Evolutionary conservation across 2,329 filamentous ascomycete species (phyloP).

Genomic region (Botryotinia convoluta): DNA sequence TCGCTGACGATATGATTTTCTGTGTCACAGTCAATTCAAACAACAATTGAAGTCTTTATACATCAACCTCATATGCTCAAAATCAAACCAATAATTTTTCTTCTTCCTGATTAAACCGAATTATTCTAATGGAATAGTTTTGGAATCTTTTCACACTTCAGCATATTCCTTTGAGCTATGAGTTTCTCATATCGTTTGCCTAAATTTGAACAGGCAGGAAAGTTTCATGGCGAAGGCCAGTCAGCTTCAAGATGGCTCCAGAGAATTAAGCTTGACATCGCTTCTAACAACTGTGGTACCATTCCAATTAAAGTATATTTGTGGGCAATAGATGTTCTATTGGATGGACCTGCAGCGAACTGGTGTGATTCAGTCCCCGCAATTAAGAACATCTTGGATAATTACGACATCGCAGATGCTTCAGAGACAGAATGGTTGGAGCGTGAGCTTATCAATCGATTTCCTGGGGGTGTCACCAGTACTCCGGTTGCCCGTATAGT

Average conservation of each 20-base stretch:
- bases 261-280: not conserved
- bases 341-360: constrained; percentile 3
- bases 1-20: not conserved
- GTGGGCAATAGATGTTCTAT: not conserved
- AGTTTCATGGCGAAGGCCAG: not conserved
- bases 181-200: not conserved
- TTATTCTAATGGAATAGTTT: not conserved
- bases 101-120: not conserved
- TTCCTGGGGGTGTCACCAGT: not conserved
- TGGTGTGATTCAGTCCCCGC: constrained; percentile 7
- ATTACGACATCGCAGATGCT: not conserved
- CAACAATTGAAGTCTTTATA: not conserved
- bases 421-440: constrained; percentile 9
- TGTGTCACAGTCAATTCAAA: not conserved
- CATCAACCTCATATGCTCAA: not conserved
- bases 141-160: not conserved
- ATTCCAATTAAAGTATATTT: not conserved
- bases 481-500: not conserved
- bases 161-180: not conserved
- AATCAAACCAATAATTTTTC: not conserved
- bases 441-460: constrained; percentile 6
- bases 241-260: constrained; percentile 11
- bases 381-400: constrained; percentile 1
- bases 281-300: not conserved
- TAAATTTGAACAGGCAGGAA: constrained; percentile 4